Evolutionary conservation across 2,329 filamentous ascomycete genomes (phyloP).

Genomic region (Venturia effusa): DNA sequence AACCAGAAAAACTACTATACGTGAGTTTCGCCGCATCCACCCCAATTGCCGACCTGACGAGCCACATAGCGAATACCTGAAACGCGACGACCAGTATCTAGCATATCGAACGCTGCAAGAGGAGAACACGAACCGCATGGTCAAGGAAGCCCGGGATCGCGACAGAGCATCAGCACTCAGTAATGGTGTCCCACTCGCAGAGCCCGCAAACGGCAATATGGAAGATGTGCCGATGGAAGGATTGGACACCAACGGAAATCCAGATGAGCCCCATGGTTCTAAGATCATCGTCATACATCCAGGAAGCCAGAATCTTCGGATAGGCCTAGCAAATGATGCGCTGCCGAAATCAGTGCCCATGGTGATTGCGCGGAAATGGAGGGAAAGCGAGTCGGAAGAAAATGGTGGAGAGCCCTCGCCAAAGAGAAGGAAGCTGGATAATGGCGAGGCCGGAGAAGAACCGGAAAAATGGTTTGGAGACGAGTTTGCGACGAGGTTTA

Average conservation of each 20-base stretch:
- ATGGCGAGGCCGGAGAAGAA: constrained; percentile 45
- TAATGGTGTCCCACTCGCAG: constrained; percentile 25
- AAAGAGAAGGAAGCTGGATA: constrained; percentile 50
- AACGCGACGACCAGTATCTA: constrained; percentile 92
- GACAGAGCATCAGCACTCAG: constrained; percentile 75
- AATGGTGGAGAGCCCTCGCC: constrained; percentile 68
- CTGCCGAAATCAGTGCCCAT: constrained; percentile 90
- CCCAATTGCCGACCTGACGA: constrained; percentile 9
- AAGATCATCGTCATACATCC: constrained; percentile 93
- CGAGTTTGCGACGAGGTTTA: constrained; percentile 62
- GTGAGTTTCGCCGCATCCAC: constrained; percentile 39
- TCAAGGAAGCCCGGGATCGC: constrained; percentile 76
- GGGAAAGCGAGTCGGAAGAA: constrained; percentile 73
- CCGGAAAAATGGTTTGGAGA: constrained; percentile 79
- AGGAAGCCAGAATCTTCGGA: constrained; percentile 87
- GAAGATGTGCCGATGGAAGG: constrained; percentile 47
- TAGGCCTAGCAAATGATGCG: constrained; percentile 92
- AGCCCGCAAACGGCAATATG: constrained; percentile 21
- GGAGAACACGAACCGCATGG: constrained; percentile 70
- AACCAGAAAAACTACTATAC: constrained; percentile 99
- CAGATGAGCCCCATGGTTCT: constrained; percentile 59
- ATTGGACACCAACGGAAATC: constrained; percentile 36
- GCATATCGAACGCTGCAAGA: constrained; percentile 82
- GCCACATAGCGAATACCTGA: constrained; percentile 73
- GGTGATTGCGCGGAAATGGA: constrained; percentile 72